phyloP scores from a whole-genome alignment of 2,329 filamentous ascomycete genomes.

The Achaetomium macrosporum region DNA sequence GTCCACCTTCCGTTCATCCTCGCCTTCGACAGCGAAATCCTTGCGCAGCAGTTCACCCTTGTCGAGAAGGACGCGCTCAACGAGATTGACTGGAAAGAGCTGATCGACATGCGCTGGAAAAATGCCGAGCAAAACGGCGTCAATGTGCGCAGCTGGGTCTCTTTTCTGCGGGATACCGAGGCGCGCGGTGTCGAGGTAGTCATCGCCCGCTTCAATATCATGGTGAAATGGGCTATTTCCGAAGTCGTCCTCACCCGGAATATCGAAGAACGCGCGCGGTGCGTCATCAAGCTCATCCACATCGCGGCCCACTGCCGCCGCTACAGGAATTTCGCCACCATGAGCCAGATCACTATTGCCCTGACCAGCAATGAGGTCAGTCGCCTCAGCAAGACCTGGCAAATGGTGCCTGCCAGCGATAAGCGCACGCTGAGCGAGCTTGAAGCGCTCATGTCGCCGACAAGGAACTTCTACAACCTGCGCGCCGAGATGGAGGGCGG shows the following conservation, averaged over 20 bases:
- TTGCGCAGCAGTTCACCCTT: slow-evolving; percentile 78
- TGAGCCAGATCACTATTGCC: slow-evolving; percentile 74
- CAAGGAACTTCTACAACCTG: slow-evolving; percentile 70
- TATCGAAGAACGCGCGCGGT: slow-evolving; percentile 65
- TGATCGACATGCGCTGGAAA: slow-evolving; percentile 80
- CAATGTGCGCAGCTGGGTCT: slow-evolving; percentile 70
- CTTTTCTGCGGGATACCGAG: slow-evolving; percentile 67
- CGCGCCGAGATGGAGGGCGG: slow-evolving; percentile 72
- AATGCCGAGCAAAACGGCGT: slow-evolving; percentile 51
- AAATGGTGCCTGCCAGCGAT: slow-evolving; percentile 60
- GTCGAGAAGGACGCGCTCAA: slow-evolving; percentile 82
- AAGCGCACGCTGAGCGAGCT: slow-evolving; percentile 61
- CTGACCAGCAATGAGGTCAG: slow-evolving; percentile 67
- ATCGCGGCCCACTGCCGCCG: slow-evolving; percentile 70
- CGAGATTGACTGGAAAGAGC: slow-evolving; percentile 82
- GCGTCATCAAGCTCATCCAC: slow-evolving; percentile 76
- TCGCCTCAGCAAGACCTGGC: slow-evolving; percentile 65
- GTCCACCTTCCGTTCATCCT: slow-evolving; percentile 74
- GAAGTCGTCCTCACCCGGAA: slow-evolving; percentile 70
- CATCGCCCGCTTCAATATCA: slow-evolving; percentile 79
- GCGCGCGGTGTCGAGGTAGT: slow-evolving; percentile 75
- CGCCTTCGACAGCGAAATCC: slow-evolving; percentile 69
- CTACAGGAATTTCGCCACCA: slow-evolving; percentile 77
- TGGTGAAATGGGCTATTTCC: slow-evolving; percentile 81
- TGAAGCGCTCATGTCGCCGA: slow-evolving; percentile 67